phyloP scores from a whole-genome alignment of 192 early-diverging fungal species.

The Helicostylum pulchrum region DNA sequence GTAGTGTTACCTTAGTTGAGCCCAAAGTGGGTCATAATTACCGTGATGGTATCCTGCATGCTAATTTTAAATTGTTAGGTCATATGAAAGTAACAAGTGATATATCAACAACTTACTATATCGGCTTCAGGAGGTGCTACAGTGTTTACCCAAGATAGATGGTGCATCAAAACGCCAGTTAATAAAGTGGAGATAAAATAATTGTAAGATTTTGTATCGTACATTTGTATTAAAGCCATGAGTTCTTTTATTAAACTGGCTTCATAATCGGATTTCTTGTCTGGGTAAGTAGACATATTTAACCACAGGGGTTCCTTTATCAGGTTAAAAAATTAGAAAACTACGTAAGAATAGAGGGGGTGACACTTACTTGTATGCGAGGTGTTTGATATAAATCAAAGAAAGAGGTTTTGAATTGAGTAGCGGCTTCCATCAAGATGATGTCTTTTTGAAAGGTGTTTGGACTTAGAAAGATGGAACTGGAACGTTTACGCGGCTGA shows the following conservation, averaged over 20 bases:
- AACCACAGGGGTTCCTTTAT: constrained; percentile 45
- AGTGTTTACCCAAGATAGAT: constrained; percentile 56
- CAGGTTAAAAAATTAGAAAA: not conserved
- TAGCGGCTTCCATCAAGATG: constrained; percentile 42
- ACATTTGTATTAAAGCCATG: constrained; percentile 29
- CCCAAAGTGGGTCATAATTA: constrained; percentile 57
- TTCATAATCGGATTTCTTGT: constrained; percentile 27
- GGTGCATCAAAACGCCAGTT: constrained; percentile 47
- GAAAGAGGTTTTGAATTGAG: constrained; percentile 42
- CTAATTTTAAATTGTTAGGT: constrained; percentile 1
- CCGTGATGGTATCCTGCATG: constrained; percentile 28
- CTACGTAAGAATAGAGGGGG: too few relatives aligned
- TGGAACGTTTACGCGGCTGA: not conserved
- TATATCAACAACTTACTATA: constrained; percentile 28
- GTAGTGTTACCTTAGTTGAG: constrained; percentile 54
- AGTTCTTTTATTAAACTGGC: constrained; percentile 36
- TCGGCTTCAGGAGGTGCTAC: constrained; percentile 44
- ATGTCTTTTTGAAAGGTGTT: constrained; percentile 49
- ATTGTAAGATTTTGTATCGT: constrained; percentile 29
- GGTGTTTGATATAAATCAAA: constrained; percentile 51
- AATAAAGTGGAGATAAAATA: constrained; percentile 50
- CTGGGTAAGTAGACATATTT: constrained; percentile 46
- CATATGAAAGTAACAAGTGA: not conserved
- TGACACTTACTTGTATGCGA: constrained; percentile 59
- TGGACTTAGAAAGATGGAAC: constrained; percentile 27